Percentiles rank a stretch among this genome's conserved stretches.
Conservation (phyloP, 169 alveolate species). For the Babesia ovata region DNA sequence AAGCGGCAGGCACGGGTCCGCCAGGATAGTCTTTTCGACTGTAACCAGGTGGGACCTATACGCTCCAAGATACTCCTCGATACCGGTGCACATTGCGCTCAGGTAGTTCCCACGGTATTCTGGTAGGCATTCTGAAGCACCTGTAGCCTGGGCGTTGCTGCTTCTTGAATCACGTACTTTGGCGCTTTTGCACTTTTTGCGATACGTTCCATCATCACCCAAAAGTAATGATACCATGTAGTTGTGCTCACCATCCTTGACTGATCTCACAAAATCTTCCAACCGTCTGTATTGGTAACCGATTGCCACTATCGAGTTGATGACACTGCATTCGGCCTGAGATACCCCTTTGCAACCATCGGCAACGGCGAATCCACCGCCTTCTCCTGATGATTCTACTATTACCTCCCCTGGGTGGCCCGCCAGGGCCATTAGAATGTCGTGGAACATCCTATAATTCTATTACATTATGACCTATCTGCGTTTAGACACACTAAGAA, state of each 20-base stretch:
- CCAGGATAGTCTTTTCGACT: conserved; percentile 65
- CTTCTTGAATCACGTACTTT: background rate
- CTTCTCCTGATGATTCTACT: conserved; percentile 38
- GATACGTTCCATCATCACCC: background rate
- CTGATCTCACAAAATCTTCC: conserved; percentile 28
- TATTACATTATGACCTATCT: background rate
- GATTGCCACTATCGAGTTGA: conserved; percentile 66
- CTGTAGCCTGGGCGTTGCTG: background rate
- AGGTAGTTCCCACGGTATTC: conserved; percentile 65
- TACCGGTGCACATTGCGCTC: conserved; percentile 66
- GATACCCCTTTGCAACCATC: conserved; percentile 60
- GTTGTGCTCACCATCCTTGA: conserved; percentile 54
- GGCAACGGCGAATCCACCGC: conserved; percentile 45
- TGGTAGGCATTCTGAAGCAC: background rate
- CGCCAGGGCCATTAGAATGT: conserved; percentile 69
- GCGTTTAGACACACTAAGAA: too few relatives aligned
- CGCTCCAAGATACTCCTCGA: conserved; percentile 64
- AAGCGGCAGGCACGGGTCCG: conserved; percentile 69
- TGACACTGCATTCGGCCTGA: conserved; percentile 61
- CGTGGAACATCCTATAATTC: conserved; percentile 60
- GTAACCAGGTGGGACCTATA: conserved; percentile 63
- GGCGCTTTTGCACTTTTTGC: too few relatives aligned
- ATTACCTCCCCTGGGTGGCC: conserved; percentile 76
- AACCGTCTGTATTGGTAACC: conserved; percentile 44
- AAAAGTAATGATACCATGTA: conserved; percentile 38